A percentile compares a stretch with the other conserved stretches of the same genome.
phyloP scores from a whole-genome alignment of 768 basidiomycete genomes.

The Naganishia friedmannii region DNA sequence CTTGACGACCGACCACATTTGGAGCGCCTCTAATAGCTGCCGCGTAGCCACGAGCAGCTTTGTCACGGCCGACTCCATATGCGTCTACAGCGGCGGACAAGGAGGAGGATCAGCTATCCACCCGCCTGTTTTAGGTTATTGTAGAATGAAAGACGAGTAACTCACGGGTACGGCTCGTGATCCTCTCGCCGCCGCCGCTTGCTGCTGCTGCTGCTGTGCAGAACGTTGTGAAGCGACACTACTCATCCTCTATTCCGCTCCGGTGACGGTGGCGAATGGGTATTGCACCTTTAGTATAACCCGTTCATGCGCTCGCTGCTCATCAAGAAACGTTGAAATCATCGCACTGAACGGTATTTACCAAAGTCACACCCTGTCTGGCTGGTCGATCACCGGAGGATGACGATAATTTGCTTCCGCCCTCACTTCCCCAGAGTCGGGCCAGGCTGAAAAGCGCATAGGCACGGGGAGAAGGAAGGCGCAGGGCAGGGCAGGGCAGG shows the following conservation, averaged over 20 bases:
- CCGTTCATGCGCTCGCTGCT: background rate
- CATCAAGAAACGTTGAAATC: too few species aligned
- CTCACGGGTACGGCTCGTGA: background rate
- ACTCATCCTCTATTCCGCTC: background rate
- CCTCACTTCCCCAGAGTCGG: background rate
- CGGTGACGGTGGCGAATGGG: too few species aligned
- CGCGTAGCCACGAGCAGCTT: slow-evolving; percentile 91
- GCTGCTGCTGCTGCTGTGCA: background rate
- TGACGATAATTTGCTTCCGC: background rate
- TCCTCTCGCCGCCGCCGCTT: background rate
- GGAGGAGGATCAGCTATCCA: too few species aligned
- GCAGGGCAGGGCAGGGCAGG: background rate
- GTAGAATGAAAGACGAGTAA: background rate
- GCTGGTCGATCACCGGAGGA: background rate
- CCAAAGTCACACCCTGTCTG: background rate
- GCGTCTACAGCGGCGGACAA: background rate
- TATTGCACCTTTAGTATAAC: too few species aligned
- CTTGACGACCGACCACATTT: slow-evolving; percentile 44
- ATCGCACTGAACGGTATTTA: too few species aligned
- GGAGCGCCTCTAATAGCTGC: slow-evolving; percentile 69
- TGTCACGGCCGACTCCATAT: slow-evolving; percentile 81
- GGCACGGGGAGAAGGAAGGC: background rate
- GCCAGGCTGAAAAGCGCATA: background rate
- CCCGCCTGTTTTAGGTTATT: too few species aligned
- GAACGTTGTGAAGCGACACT: background rate